Evolutionary conservation across 176 grass and related monocot species (phyloP).

Genomic region (Sorghum bicolor): DNA sequence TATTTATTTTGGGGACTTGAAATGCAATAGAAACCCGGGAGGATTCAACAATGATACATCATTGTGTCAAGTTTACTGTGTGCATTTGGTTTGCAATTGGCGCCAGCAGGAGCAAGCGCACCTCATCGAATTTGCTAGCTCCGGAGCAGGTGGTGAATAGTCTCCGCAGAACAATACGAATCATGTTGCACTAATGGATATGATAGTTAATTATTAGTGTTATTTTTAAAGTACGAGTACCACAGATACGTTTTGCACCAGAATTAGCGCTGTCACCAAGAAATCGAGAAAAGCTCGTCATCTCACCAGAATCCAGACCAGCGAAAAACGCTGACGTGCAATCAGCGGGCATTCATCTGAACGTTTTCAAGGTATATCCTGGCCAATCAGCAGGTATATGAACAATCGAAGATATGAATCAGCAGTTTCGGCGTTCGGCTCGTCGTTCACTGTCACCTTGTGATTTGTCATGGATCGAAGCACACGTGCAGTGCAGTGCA

Average conservation of each 20-base stretch:
- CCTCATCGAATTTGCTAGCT: not conserved
- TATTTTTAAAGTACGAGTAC: too few species aligned
- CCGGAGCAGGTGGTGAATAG: not conserved
- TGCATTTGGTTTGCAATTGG: not conserved
- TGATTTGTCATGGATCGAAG: not conserved
- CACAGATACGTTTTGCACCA: too few species aligned
- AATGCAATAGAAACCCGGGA: slow-evolving; percentile 19
- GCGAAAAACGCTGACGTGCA: not conserved
- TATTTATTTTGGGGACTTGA: not conserved
- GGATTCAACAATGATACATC: not conserved
- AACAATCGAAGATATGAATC: not conserved
- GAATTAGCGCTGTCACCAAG: too few species aligned
- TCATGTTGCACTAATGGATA: not conserved
- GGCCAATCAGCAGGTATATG: not conserved
- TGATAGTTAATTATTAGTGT: too few species aligned
- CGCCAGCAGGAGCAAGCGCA: not conserved
- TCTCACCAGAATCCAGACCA: not conserved
- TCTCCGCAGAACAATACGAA: not conserved
- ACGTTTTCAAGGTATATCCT: not conserved
- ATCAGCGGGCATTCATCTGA: not conserved
- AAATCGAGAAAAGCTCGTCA: not conserved
- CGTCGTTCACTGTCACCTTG: not conserved
- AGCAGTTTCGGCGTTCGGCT: not conserved
- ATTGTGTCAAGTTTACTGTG: not conserved
- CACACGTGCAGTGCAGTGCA: not conserved